Base-by-base conservation (phyloP, 192 early-diverging fungal genomes). In the Podila epicladia region DNA sequence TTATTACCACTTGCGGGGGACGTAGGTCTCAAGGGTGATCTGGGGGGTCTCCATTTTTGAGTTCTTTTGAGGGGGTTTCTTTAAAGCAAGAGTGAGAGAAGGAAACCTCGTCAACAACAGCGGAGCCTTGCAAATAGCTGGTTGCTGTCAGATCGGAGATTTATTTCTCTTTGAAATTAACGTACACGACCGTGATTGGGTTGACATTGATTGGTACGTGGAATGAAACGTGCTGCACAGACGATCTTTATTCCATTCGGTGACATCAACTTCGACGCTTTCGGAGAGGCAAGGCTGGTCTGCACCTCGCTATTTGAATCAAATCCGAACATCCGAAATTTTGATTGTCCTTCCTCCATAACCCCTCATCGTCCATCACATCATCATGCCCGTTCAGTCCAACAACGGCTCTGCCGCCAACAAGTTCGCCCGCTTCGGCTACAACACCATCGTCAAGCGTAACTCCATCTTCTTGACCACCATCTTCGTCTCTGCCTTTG, bases 401-500 rank as follows among this genome's bases (percentile, higher is more conserved):
- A 71, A 67, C 77, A 80, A 80, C 77, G 71, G 61, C 67, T 31
- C 77, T 61, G 49, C 71, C 35, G 71, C 65, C 77, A 80, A 79
- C 72, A 73, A 65, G 62, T 74, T 78, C 28, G 72, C 77, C 33
- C 86, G 87, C 63, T 45, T 66, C 29, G 62, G 88, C 45, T 92
- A 92, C 77, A 89, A 87, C 82, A 85, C 87, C 74, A 65, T 94
- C 74, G 90, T 93, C 90, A 86, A 87, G 83, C 86, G 89, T 74
- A 92, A 90, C 86, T 92, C 94, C 6, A 83, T 88, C 73, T 95
- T 91, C 73, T 71, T 95, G 62, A 65, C 82, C 66, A 83, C 88
- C 74, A 89, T 94, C 75, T 91, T 94, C 58, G 87, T 78, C 77
- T 72, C 87, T 35, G 94, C 93, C 22, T 92, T 93, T 73, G 90